These are phyloP conservation scores for Ceratonia siliqua DNA, from an alignment of 306 rosid genomes.

Conservation along the genomic window DNA sequence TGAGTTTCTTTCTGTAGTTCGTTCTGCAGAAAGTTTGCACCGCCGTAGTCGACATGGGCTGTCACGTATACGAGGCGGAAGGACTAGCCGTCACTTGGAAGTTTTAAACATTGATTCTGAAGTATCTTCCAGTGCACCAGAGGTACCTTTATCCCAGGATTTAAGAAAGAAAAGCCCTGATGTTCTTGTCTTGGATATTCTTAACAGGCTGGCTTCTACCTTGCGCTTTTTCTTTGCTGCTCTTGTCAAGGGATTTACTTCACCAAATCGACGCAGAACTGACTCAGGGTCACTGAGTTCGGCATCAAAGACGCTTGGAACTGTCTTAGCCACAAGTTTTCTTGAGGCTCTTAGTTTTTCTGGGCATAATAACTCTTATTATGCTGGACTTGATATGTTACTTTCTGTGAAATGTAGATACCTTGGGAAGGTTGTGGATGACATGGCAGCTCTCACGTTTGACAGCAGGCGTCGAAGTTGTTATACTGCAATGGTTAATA, in stretches of 20 bases:
- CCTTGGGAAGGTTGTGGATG: slow-evolving; percentile 93
- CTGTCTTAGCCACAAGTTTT: slow-evolving; percentile 79
- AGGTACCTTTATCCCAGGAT: slow-evolving; percentile 70
- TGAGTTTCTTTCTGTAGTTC: slow-evolving; percentile 89
- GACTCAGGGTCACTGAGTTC: slow-evolving; percentile 81
- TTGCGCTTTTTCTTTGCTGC: slow-evolving; percentile 88
- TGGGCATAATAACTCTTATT: slow-evolving; percentile 74
- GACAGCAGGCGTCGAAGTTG: slow-evolving; percentile 90
- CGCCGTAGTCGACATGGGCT: slow-evolving; percentile 87
- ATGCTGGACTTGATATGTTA: slow-evolving; percentile 61
- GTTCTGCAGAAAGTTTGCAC: slow-evolving; percentile 85
- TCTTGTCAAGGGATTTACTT: slow-evolving; percentile 91
- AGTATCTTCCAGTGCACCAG: slow-evolving; percentile 56
- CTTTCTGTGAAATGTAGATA: slow-evolving; percentile 92
- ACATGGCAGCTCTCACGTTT: slow-evolving; percentile 83
- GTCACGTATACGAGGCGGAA: slow-evolving; percentile 88
- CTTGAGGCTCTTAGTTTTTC: slow-evolving; percentile 89
- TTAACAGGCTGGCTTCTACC: slow-evolving; percentile 82
- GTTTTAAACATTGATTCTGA: slow-evolving; percentile 79
- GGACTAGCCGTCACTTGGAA: slow-evolving; percentile 80
- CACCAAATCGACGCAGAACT: slow-evolving; percentile 89
- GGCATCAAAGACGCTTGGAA: slow-evolving; percentile 90
- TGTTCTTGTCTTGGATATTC: slow-evolving; percentile 73
- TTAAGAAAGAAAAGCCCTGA: slow-evolving; percentile 95
- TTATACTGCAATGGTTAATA: slow-evolving; percentile 77